Evolutionary conservation across 805 yeast species (phyloP).

Genomic region (Grigorovia jiainica): DNA sequence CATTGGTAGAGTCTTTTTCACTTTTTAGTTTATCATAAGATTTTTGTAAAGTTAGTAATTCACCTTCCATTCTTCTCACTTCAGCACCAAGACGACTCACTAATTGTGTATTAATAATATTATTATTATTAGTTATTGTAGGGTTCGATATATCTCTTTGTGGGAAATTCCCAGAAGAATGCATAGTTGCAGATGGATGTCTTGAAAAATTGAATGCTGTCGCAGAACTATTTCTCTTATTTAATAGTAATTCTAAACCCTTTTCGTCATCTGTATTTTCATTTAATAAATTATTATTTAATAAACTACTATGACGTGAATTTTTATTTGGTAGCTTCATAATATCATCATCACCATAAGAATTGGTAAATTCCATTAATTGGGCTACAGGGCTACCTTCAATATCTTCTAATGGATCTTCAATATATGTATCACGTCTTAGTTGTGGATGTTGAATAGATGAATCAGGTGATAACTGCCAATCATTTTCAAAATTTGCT

Average conservation of each 20-base stretch:
- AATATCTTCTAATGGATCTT: background rate
- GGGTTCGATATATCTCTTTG: too few species aligned
- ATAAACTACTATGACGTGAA: background rate
- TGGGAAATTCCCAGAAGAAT: background rate
- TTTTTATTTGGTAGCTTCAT: background rate
- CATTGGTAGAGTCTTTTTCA: constrained; percentile 60
- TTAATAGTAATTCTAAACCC: constrained; percentile 9
- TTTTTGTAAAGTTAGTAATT: constrained; percentile 53
- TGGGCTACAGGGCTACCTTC: background rate
- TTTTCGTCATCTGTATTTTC: constrained; percentile 22
- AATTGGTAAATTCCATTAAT: background rate
- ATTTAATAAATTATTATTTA: background rate
- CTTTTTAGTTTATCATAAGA: constrained; percentile 43
- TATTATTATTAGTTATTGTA: constrained; percentile 1
- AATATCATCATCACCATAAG: background rate
- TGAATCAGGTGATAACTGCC: background rate
- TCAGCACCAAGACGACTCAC: constrained; percentile 68
- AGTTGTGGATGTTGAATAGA: background rate
- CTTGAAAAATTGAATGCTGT: background rate
- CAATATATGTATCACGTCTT: background rate
- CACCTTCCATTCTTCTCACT: constrained; percentile 73
- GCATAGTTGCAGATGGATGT: background rate
- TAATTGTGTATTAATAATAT: constrained; percentile 37
- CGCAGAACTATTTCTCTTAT: constrained; percentile 2
- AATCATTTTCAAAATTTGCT: constrained; percentile 3